Base-by-base conservation (phyloP, 1,284 basidiomycete species). In the Ceratobasidium sp. region DNA sequence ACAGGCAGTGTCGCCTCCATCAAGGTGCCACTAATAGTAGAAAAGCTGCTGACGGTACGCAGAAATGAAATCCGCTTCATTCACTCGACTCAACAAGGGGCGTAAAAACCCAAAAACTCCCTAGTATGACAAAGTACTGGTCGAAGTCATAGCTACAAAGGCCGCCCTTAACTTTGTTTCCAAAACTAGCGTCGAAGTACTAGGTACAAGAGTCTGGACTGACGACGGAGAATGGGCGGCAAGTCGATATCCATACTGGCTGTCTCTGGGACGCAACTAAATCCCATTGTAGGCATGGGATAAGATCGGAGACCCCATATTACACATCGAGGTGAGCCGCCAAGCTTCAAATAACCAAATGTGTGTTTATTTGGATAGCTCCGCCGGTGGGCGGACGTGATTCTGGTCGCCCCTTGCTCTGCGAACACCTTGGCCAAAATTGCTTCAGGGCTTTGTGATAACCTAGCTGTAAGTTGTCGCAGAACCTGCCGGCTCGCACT, bases 371-470 rank as follows among this genome's bases (percentile, higher is more conserved):
- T 34, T n/a, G 14, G 21, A 18, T 71, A 84, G 83, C 87, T 99
- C 0, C 86, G 97, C 4, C 86, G 97, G 62, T 99, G 97, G 97
- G 96, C 96, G 26, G 96, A 99, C 78, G 81, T 98, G 30, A 94
- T 98, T 50, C 88, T 99, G 48, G 85, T 99, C 48, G 95, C 95
- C 0, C 97, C 97, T 0, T 97, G 94, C 78, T 96, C 94, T 0
- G 97, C 97, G 10, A 98, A 98, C 80, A 97, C 95, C 1, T 85
- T 99, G 6, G 89, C 95, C 8, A 99, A 98, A 82, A 91, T 99
- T 58, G 91, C 93, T 0, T 86, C 88, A 43, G 97, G 97, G 0
- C 76, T 91, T 0, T 97, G 95, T 78, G 96, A 99, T 79, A 97
- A 97, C 79, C 87, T 98, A 36, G 88, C 89, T 26, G 95, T 96